Percentiles rank a stretch among this genome's conserved stretches.
These are phyloP conservation scores for Suillus spraguei DNA, from an alignment of 768 basidiomycete species.

Conservation along the genomic window DNA sequence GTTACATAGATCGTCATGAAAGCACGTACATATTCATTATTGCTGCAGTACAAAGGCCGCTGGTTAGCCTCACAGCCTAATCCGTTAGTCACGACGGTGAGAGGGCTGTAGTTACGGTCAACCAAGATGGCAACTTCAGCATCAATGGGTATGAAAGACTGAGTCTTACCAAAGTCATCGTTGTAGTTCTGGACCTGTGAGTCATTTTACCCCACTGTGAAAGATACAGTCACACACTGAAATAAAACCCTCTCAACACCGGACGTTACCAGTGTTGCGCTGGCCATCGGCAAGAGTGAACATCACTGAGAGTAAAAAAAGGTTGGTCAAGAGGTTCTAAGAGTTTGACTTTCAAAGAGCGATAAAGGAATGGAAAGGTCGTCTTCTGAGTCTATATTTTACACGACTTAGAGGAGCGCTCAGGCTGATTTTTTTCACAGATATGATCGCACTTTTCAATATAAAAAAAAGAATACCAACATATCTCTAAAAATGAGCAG, in stretches of 20 bases:
- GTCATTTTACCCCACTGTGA: not conserved
- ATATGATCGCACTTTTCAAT: too few species aligned
- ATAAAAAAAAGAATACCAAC: too few species aligned
- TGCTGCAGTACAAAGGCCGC: slow-evolving; percentile 49
- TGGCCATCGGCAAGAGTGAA: slow-evolving; percentile 7
- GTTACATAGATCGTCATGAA: not conserved
- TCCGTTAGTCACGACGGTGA: slow-evolving; percentile 27
- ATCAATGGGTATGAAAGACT: not conserved
- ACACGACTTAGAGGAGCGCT: too few species aligned
- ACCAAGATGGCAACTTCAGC: slow-evolving; percentile 11
- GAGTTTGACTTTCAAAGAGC: too few species aligned
- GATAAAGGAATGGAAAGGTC: too few species aligned
- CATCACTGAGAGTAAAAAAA: too few species aligned
- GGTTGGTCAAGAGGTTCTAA: too few species aligned
- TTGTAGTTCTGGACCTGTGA: not conserved
- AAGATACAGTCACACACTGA: not conserved
- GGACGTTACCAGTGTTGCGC: slow-evolving; percentile 9
- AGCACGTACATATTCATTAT: slow-evolving; percentile 44
- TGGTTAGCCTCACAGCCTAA: slow-evolving; percentile 1
- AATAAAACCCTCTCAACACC: not conserved
- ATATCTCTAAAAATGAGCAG: too few species aligned
- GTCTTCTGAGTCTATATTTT: too few species aligned
- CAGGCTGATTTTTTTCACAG: too few species aligned
- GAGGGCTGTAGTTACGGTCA: slow-evolving; percentile 41
- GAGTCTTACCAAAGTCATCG: not conserved